Evolutionary conservation across 169 alveolate genomes (phyloP).

Genomic region (Toxoplasma gondii): DNA sequence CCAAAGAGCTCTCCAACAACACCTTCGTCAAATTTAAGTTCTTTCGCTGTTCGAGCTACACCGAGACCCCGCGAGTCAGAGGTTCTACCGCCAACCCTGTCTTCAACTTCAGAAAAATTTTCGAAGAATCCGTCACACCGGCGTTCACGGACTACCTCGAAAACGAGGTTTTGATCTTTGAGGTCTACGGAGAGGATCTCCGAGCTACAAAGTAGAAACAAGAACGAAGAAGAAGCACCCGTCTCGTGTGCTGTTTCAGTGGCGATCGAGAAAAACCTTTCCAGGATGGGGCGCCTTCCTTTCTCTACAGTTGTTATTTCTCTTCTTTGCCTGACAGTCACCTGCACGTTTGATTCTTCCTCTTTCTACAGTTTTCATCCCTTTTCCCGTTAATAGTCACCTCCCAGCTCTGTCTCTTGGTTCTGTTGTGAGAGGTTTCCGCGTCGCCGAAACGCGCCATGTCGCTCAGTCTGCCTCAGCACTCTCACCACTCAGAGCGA

Average conservation of each 20-base stretch:
- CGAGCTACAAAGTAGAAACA: not conserved
- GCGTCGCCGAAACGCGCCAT: no score
- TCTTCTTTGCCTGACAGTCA: no score
- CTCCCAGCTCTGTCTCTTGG: no score
- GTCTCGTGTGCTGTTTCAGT: no score
- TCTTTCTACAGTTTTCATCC: no score
- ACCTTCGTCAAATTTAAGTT: not conserved
- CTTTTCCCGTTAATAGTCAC: no score
- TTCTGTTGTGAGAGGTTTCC: no score
- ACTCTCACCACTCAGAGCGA: no score
- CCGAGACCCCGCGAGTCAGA: not conserved
- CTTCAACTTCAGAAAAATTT: slow-evolving; percentile 1
- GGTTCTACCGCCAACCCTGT: not conserved
- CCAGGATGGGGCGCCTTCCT: not conserved
- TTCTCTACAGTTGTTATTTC: not conserved
- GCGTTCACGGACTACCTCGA: slow-evolving; percentile 38
- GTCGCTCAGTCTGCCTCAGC: no score
- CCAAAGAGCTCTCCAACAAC: slow-evolving; percentile 31
- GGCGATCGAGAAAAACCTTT: no score
- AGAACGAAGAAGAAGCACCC: not conserved
- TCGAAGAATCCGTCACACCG: slow-evolving; percentile 49
- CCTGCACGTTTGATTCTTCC: no score
- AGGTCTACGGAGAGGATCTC: slow-evolving; percentile 38
- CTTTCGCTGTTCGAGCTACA: not conserved
- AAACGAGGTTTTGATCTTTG: slow-evolving; percentile 40